A percentile compares a stretch with the other conserved stretches of the same genome.
Evolutionary conservation across 306 rosid genomes (phyloP).

Genomic region (Aeschynomene evenia): DNA sequence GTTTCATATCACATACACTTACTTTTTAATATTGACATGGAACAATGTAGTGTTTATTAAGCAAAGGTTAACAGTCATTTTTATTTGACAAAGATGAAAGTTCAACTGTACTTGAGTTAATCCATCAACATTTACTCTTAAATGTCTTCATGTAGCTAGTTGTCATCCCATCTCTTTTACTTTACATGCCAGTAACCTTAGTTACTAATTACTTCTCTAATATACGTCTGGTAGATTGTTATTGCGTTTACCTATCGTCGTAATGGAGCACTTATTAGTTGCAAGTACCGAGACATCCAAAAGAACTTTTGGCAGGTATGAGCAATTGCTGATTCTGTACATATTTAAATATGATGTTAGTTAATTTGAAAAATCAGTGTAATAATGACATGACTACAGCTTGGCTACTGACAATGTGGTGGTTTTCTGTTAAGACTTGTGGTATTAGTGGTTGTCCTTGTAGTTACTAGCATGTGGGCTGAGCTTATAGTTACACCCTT

Average conservation of each 20-base stretch:
- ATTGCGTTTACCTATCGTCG: conserved; percentile 82
- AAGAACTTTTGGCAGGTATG: conserved; percentile 93
- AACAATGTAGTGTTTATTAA: background rate
- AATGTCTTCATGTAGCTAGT: conserved; percentile 9
- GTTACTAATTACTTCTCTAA: conserved; percentile 35
- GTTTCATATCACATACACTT: background rate
- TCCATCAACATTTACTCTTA: conserved; percentile 6
- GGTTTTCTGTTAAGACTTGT: background rate
- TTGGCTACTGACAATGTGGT: background rate
- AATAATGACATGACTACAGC: background rate
- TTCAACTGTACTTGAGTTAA: background rate
- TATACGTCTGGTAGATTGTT: conserved; percentile 47
- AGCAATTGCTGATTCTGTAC: conserved; percentile 19
- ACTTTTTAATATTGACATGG: conserved; percentile 4
- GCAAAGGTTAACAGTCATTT: conserved; percentile 4
- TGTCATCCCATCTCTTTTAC: background rate
- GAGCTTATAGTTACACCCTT: background rate
- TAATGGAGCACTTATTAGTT: conserved; percentile 59
- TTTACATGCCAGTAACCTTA: conserved; percentile 5
- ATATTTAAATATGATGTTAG: conserved; percentile 11
- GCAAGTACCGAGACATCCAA: conserved; percentile 88
- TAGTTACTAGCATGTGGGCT: background rate
- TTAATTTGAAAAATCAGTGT: background rate
- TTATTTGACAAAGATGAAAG: background rate
- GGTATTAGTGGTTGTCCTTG: background rate